Percentiles rank a stretch among this genome's conserved stretches.
These are phyloP conservation scores for Acacia pycnantha DNA, from an alignment of 331 rosid genomes.

Conservation along the genomic window DNA sequence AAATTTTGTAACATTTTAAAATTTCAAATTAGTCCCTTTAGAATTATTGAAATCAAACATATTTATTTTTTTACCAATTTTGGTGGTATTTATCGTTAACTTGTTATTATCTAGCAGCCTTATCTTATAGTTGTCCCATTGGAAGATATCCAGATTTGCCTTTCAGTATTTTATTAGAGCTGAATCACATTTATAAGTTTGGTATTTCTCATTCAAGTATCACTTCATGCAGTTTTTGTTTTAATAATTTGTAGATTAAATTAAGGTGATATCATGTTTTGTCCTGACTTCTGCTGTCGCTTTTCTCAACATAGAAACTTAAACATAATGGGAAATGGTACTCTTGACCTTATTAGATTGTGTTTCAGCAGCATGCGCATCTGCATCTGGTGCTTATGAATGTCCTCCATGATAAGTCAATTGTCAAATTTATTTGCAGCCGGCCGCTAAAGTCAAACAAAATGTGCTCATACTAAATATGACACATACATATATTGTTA, in stretches of 20 bases:
- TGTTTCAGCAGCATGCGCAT: neutral
- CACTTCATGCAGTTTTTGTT: neutral
- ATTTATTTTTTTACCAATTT: no score
- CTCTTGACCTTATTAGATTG: neutral
- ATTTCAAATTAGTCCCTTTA: no score
- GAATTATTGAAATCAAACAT: no score
- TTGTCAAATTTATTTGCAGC: neutral
- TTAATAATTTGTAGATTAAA: neutral
- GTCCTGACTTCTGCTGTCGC: neutral
- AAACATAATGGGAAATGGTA: slow-evolving; percentile 14
- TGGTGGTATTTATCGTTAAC: neutral
- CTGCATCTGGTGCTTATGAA: neutral
- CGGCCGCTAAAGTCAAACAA: neutral
- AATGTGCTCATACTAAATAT: neutral
- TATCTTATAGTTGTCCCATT: neutral
- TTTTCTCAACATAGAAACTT: neutral
- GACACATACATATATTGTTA: neutral
- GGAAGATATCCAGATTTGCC: neutral
- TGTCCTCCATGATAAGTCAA: neutral
- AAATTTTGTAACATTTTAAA: no score
- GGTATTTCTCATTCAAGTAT: neutral
- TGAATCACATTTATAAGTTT: neutral
- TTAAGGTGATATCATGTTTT: neutral
- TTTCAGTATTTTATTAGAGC: neutral
- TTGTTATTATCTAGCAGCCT: neutral